phyloP scores from a whole-genome alignment of 176 grass and related monocot species.

The Pontederia paniculata region DNA sequence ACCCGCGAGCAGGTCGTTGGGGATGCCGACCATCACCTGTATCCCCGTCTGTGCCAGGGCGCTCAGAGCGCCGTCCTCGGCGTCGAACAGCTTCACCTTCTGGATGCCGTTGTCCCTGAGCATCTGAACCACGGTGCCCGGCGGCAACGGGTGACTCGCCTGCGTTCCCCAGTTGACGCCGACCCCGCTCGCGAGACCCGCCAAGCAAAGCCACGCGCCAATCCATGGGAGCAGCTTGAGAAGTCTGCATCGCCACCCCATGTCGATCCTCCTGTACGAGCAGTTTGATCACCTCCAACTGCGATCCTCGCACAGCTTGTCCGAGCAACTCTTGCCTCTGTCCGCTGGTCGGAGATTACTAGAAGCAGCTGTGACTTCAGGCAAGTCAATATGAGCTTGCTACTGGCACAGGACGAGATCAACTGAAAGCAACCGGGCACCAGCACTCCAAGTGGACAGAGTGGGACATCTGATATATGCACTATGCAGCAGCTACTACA shows the following conservation, averaged over 20 bases:
- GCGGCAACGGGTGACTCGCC: slow-evolving; percentile 19
- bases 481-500: not conserved
- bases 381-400: too few relatives aligned
- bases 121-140: slow-evolving; percentile 12
- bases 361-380: too few relatives aligned
- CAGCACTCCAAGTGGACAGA: not conserved
- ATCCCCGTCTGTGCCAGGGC: not conserved
- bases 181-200: not conserved
- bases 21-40: slow-evolving; percentile 21
- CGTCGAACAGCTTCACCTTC: slow-evolving; percentile 16
- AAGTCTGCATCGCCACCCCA: not conserved
- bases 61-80: not conserved
- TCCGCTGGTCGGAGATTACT: not conserved
- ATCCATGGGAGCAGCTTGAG: not conserved
- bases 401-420: too few relatives aligned
- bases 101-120: slow-evolving; percentile 7
- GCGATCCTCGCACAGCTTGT: not conserved
- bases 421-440: too few relatives aligned
- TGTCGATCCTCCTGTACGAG: not conserved
- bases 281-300: not conserved
- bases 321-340: not conserved
- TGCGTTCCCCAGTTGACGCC: slow-evolving; percentile 18
- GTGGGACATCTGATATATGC: not conserved
- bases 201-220: not conserved
- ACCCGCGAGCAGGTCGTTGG: slow-evolving; percentile 13